Evolutionary conservation across 106 monocot species (phyloP), one percentile per base, ranked within the genome.

Genomic region (Acanthochlamys bracteata): DNA sequence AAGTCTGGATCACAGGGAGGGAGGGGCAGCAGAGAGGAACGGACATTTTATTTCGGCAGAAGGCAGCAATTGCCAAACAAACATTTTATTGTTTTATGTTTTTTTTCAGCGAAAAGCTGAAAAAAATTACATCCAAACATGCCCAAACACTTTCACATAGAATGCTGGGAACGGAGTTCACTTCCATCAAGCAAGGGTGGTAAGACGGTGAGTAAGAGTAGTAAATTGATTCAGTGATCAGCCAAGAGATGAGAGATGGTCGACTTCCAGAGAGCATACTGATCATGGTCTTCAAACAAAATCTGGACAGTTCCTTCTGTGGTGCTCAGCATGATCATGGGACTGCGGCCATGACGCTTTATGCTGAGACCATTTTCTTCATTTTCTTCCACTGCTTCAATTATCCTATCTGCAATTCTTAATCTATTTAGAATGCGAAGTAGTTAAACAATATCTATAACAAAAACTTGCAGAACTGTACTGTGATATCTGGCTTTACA

Each of bases 261-360:
- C 55, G 71, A 67, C 46, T 61, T 77, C 86, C 82, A 79, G 39
- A 66, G 24, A 11, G 10, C 52, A 59, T 57, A 76, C 42, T 68
- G 70, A 59, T 66, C 76, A 33, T 69, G 45, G 60, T 89, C 82
- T 41, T 84, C 67, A 47, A 84, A 79, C 24, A 81, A 60, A 19
- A 89, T 23, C 27, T 79, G 59, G 53, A 84, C 66, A 16, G 49
- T 59, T 24, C 84, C 84, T 43, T 52, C 73, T 4, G 70, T 71
- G 4, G 84, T 89, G 65, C 57, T 56, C 39, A 89, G 57, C 6
- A 47, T 52, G 21, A 89, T 64, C 24, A 59, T 33, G 4, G 6
- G 45, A 25, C 27, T 54, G 16, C 69, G 27, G 22, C 53, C 64
- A 57, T 55, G 26, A 0, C 42, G 69, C 55, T 58, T 59, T 21